phyloP scores from a whole-genome alignment of 139 green algal species.

The Monoraphidium neglectum region DNA sequence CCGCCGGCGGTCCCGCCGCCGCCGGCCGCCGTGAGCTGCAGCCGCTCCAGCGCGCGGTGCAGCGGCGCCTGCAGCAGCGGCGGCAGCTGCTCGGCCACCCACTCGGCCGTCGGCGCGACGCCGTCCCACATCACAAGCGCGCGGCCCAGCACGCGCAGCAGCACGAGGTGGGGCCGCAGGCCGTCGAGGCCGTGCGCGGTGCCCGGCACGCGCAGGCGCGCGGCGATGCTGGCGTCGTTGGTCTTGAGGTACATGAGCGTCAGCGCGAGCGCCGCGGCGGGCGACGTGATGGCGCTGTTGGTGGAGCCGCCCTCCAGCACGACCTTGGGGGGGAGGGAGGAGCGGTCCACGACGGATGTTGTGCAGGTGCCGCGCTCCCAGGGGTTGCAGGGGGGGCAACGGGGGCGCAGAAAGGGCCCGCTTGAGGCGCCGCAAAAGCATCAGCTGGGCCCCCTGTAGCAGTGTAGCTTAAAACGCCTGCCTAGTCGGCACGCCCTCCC shows the following conservation, averaged over 20 bases:
- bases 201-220: slow-evolving; percentile 44
- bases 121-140: slow-evolving; percentile 88
- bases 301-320: slow-evolving; percentile 82
- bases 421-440: not conserved
- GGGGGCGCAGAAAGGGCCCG: not conserved
- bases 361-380: not conserved
- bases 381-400: not conserved
- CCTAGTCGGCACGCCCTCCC: no score
- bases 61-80: slow-evolving; percentile 33
- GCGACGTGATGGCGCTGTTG: slow-evolving; percentile 86
- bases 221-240: slow-evolving; percentile 69
- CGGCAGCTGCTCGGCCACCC: slow-evolving; percentile 77
- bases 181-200: slow-evolving; percentile 77
- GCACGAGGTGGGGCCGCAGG: slow-evolving; percentile 85
- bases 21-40: not conserved
- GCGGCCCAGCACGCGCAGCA: slow-evolving; percentile 81
- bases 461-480: no score
- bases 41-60: not conserved
- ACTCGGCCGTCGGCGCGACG: slow-evolving; percentile 50
- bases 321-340: slow-evolving; percentile 43
- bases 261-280: slow-evolving; percentile 88
- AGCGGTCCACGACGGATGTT: not conserved
- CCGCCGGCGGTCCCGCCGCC: not conserved
- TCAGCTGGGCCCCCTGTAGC: not conserved
- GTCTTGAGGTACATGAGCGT: slow-evolving; percentile 91